These are phyloP conservation scores for Solanum lignicaule DNA, from an alignment of 257 asterid genomes.

Conservation along the genomic window DNA sequence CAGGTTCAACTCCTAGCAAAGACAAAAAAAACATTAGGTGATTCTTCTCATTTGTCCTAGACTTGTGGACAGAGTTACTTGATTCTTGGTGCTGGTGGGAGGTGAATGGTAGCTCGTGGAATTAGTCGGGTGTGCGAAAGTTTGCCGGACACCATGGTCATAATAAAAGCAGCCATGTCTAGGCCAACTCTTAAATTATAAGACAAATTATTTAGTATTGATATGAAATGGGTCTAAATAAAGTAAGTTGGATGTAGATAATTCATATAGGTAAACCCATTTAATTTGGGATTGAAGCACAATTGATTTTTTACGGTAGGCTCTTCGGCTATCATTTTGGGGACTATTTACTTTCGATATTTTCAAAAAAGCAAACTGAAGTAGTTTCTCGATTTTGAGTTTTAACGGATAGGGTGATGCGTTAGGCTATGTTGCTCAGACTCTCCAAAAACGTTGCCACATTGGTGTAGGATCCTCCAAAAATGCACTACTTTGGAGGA, in stretches of 20 bases:
- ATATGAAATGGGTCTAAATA: not conserved
- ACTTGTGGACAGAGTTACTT: not conserved
- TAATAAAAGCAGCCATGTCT: not conserved
- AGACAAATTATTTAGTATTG: not conserved
- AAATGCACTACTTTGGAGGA: not conserved
- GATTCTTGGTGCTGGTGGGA: not conserved
- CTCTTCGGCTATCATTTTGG: not conserved
- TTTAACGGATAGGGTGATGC: not conserved
- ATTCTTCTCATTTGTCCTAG: not conserved
- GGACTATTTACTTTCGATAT: not conserved
- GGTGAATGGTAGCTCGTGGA: not conserved
- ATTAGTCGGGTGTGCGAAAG: not conserved
- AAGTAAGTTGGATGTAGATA: not conserved
- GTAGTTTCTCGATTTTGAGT: not conserved
- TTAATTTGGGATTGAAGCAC: not conserved
- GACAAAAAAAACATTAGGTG: not conserved
- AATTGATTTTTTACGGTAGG: not conserved
- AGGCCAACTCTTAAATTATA: not conserved
- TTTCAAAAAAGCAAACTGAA: not conserved
- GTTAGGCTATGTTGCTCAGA: not conserved
- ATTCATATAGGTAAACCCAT: not conserved
- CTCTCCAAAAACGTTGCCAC: not conserved
- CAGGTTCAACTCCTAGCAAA: not conserved
- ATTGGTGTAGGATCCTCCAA: not conserved
- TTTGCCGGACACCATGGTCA: not conserved